Evolutionary conservation across 768 basidiomycete species (phyloP).

Genomic region (Guyanaporus albipodus): DNA sequence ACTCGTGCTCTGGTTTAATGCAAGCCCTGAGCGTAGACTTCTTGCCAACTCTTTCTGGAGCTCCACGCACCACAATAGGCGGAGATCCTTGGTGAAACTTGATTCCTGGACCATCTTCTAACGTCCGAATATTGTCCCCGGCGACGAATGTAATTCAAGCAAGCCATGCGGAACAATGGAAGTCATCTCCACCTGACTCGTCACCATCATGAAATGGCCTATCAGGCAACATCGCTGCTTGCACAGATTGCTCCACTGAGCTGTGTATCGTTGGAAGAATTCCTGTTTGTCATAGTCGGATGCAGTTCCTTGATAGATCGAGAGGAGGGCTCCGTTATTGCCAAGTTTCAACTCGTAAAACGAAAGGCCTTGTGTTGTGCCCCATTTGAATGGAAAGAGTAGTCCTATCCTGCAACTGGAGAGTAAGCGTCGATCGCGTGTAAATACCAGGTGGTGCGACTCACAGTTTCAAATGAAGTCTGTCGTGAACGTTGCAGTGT

Average conservation of each 20-base stretch:
- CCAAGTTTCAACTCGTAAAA: constrained; percentile 44
- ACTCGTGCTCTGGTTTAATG: constrained; percentile 30
- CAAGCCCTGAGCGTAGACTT: constrained; percentile 41
- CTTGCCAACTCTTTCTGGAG: constrained; percentile 43
- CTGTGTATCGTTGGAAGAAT: constrained; percentile 38
- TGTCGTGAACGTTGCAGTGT: constrained; percentile 30
- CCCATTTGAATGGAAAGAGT: constrained; percentile 32
- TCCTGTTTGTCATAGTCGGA: constrained; percentile 31
- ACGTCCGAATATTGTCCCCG: constrained; percentile 36
- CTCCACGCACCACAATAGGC: constrained; percentile 45
- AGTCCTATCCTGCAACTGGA: constrained; percentile 41
- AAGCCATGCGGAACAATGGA: constrained; percentile 52
- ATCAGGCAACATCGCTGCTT: constrained; percentile 34
- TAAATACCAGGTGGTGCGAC: constrained; percentile 17
- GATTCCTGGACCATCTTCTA: constrained; percentile 39
- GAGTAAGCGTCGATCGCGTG: not conserved
- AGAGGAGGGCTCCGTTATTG: constrained; percentile 38
- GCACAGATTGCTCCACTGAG: constrained; percentile 37
- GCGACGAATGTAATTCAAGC: constrained; percentile 40
- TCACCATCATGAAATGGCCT: constrained; percentile 47
- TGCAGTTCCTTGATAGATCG: constrained; percentile 39
- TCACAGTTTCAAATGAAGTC: constrained; percentile 39
- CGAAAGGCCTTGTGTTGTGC: constrained; percentile 35
- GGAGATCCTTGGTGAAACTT: constrained; percentile 36
- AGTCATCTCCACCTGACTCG: constrained; percentile 49